A percentile compares a stretch with the other conserved stretches of the same genome.
Conservation (phyloP, 805 yeast genomes). For the Schizosaccharomyces octosporus region DNA sequence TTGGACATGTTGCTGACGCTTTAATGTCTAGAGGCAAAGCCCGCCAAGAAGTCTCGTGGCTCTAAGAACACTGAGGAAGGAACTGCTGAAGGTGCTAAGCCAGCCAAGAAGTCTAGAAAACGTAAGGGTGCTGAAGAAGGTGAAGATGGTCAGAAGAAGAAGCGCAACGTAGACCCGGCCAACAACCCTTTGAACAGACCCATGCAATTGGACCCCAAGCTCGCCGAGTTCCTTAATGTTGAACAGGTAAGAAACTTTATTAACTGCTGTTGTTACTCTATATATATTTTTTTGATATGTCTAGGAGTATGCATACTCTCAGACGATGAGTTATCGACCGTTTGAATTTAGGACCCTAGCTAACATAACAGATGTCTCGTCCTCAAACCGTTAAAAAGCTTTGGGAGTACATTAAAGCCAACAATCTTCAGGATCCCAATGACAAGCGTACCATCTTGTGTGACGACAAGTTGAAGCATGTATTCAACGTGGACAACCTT, state of each 20-base stretch:
- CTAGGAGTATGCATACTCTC: no score
- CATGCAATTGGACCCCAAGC: slow-evolving; percentile 24
- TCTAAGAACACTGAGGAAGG: neutral
- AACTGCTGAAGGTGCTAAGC: neutral
- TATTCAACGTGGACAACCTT: slow-evolving; percentile 27
- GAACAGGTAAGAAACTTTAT: slow-evolving; percentile 10
- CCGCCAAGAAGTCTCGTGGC: neutral
- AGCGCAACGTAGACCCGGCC: slow-evolving; percentile 12
- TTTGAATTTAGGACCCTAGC: slow-evolving; percentile 6
- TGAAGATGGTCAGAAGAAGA: slow-evolving; percentile 5
- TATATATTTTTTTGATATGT: no score
- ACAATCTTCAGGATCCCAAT: slow-evolving; percentile 38
- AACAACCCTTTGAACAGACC: slow-evolving; percentile 17
- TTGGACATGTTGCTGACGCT: neutral
- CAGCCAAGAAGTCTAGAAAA: slow-evolving; percentile 1
- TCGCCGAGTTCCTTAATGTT: slow-evolving; percentile 26
- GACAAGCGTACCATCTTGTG: slow-evolving; percentile 42
- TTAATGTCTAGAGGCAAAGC: neutral
- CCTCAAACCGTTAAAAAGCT: slow-evolving; percentile 44
- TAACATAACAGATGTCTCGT: slow-evolving; percentile 21
- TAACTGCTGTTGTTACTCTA: neutral
- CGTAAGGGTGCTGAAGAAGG: slow-evolving; percentile 5
- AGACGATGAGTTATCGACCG: neutral
- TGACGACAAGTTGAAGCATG: slow-evolving; percentile 28
- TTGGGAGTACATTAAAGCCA: slow-evolving; percentile 45